Evolutionary conservation across 495 filamentous ascomycete species (phyloP).

Genomic region (Aspergillus hancockii): DNA sequence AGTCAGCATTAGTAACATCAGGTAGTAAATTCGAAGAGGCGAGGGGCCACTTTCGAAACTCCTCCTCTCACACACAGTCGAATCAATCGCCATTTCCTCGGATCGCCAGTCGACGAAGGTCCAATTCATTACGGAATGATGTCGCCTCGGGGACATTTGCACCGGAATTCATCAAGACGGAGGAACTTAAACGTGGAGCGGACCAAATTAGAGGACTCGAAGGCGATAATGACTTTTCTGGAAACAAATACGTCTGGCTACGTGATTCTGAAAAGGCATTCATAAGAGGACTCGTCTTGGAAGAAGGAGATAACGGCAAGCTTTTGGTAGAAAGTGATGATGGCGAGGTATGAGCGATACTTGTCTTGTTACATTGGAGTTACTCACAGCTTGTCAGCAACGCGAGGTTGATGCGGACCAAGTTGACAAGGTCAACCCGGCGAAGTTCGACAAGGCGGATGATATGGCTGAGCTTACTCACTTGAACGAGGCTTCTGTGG

Average conservation of each 20-base stretch:
- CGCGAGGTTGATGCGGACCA: conserved; percentile 79
- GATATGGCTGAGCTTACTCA: conserved; percentile 99
- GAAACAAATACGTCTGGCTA: conserved; percentile 98
- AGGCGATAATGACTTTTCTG: conserved; percentile 96
- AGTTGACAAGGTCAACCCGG: conserved; percentile 98
- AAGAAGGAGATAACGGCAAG: conserved; percentile 66
- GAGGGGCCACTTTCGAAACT: conserved; percentile 56
- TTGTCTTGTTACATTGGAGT: background rate
- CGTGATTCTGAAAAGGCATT: conserved; percentile 85
- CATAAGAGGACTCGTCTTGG: conserved; percentile 85
- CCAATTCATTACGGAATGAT: conserved; percentile 60
- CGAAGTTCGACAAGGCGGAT: conserved; percentile 98
- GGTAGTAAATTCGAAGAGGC: conserved; percentile 41
- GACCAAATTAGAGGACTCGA: conserved; percentile 78
- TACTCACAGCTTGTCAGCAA: conserved; percentile 57
- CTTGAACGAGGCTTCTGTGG: conserved; percentile 95
- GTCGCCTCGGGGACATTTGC: conserved; percentile 79
- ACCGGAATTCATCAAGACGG: conserved; percentile 88
- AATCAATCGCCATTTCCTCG: conserved; percentile 29
- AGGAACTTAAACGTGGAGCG: conserved; percentile 64
- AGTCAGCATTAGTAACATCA: conserved; percentile 68
- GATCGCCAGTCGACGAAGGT: conserved; percentile 45
- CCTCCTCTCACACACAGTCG: conserved; percentile 52
- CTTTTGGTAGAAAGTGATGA: conserved; percentile 92
- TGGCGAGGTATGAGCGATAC: conserved; percentile 66